A percentile compares a stretch with the other conserved stretches of the same genome.
phyloP scores from a whole-genome alignment of 1,284 basidiomycete genomes.

The Pisolithus thermaeus region DNA sequence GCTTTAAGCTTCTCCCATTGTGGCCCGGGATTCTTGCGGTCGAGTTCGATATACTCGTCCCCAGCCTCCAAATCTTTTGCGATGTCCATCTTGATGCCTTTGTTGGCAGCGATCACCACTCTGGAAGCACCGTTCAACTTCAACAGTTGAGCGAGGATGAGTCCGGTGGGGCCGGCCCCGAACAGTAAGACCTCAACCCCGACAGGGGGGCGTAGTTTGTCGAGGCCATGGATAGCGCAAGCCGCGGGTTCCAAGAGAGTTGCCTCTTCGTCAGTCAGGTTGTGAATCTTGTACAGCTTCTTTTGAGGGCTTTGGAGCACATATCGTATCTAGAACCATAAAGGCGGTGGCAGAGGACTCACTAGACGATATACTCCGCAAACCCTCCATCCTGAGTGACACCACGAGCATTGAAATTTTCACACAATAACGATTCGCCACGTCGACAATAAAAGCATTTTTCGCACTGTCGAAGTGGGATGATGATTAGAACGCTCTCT shows the following conservation, averaged over 20 bases:
- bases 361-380: constrained; percentile 81
- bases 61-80: constrained; percentile 71
- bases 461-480: constrained; percentile 49
- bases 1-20: constrained; percentile 78
- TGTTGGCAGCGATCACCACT: constrained; percentile 78
- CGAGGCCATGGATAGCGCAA: constrained; percentile 84
- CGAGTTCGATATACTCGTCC: constrained; percentile 81
- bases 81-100: constrained; percentile 81
- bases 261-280: constrained; percentile 82
- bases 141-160: constrained; percentile 81
- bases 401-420: constrained; percentile 73
- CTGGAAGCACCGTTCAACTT: constrained; percentile 77
- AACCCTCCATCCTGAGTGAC: constrained; percentile 81
- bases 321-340: neutral
- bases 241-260: constrained; percentile 85
- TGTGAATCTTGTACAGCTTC: constrained; percentile 81
- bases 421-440: constrained; percentile 68
- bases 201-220: constrained; percentile 73
- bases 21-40: constrained; percentile 64
- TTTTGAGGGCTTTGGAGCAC: constrained; percentile 37
- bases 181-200: constrained; percentile 76
- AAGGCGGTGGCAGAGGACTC: constrained; percentile 21
- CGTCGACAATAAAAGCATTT: constrained; percentile 81
- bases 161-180: constrained; percentile 74
- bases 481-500: neutral